Conservation (phyloP, 116 monocot species). For the Trichopus zeylanicus region DNA sequence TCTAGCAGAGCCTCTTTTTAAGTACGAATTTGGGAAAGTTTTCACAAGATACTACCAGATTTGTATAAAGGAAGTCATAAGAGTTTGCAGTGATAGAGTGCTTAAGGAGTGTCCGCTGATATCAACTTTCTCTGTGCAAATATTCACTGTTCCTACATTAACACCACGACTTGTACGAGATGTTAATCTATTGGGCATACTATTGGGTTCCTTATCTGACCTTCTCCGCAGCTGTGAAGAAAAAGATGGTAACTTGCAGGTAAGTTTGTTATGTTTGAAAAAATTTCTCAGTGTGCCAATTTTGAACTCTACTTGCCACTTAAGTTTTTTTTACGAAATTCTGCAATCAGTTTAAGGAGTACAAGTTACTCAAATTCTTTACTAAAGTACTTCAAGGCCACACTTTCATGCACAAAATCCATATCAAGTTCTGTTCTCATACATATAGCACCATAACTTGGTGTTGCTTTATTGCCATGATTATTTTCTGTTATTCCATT, state of each 20-base stretch:
- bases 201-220: slow-evolving; percentile 61
- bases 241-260: slow-evolving; percentile 64
- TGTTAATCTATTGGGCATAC: slow-evolving; percentile 45
- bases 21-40: slow-evolving; percentile 74
- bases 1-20: slow-evolving; percentile 78
- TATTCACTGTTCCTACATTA: slow-evolving; percentile 87
- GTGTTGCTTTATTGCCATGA: neutral
- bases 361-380: neutral
- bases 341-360: neutral
- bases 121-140: slow-evolving; percentile 79
- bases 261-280: slow-evolving; percentile 15
- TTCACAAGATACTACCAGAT: slow-evolving; percentile 56
- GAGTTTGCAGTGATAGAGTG: slow-evolving; percentile 19
- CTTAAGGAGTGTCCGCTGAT: slow-evolving; percentile 45
- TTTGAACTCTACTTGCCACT: no score
- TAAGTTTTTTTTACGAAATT: no score
- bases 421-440: no score
- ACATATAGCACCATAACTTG: neutral
- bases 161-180: slow-evolving; percentile 68
- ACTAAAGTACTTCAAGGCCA: neutral
- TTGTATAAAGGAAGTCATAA: slow-evolving; percentile 36
- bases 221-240: slow-evolving; percentile 46
- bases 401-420: slow-evolving; percentile 1
- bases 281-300: neutral
- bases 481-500: neutral